phyloP scores from a whole-genome alignment of 495 filamentous ascomycete species.

The Daldinia loculata region DNA sequence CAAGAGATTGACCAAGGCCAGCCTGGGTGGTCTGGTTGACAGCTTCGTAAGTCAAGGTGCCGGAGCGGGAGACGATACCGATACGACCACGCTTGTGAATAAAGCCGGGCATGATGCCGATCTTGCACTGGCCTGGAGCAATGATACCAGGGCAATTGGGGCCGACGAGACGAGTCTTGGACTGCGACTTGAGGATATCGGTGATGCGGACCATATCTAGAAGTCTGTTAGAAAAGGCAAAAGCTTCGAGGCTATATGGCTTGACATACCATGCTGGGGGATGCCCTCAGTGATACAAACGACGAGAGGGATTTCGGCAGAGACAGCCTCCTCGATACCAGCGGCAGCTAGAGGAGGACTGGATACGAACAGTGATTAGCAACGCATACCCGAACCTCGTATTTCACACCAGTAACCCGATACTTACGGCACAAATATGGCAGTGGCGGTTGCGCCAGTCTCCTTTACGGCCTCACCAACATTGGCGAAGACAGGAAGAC shows the following conservation, averaged over 20 bases:
- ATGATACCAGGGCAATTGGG: slow-evolving; percentile 99
- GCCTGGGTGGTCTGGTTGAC: slow-evolving; percentile 99
- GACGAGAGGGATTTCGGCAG: slow-evolving; percentile 88
- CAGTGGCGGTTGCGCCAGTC: slow-evolving; percentile 89
- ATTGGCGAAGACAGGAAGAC: slow-evolving; percentile 89
- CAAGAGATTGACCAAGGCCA: slow-evolving; percentile 95
- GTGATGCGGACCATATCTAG: slow-evolving; percentile 99
- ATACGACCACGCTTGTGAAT: slow-evolving; percentile 99
- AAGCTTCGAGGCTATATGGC: not conserved
- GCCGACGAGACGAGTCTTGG: slow-evolving; percentile 93
- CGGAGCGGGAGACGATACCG: slow-evolving; percentile 97
- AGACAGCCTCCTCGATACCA: slow-evolving; percentile 96
- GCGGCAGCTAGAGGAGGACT: slow-evolving; percentile 90
- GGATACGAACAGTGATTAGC: not conserved
- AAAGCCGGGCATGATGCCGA: slow-evolving; percentile 99
- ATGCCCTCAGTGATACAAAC: slow-evolving; percentile 99
- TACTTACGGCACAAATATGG: slow-evolving; percentile 94
- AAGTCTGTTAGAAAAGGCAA: not conserved
- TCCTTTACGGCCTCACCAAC: slow-evolving; percentile 90
- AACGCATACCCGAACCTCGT: not conserved
- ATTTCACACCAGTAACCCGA: slow-evolving; percentile 4
- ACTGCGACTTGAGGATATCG: slow-evolving; percentile 95
- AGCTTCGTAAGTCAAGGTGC: slow-evolving; percentile 98
- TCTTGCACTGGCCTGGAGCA: slow-evolving; percentile 98
- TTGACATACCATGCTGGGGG: slow-evolving; percentile 84